Evolutionary conservation across 768 basidiomycete species (phyloP).

Genomic region (Trametes sanguinea): DNA sequence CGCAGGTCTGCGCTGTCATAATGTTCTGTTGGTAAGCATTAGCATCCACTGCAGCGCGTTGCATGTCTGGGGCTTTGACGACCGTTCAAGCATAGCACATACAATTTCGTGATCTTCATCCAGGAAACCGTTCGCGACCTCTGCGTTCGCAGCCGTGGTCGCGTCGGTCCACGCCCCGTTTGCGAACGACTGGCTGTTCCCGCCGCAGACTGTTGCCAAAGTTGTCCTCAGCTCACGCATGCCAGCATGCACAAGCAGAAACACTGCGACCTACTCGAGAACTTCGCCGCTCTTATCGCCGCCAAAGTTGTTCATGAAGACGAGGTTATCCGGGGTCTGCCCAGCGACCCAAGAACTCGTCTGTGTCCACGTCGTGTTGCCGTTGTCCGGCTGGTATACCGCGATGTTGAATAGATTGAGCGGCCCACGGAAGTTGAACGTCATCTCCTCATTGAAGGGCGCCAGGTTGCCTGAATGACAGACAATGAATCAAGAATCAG

Average conservation of each 20-base stretch:
- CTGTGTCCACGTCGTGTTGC: constrained; percentile 27
- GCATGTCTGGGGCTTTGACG: too few species aligned
- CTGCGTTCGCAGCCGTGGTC: constrained; percentile 29
- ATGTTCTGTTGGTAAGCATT: constrained; percentile 25
- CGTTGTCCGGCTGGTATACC: constrained; percentile 32
- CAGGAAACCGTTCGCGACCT: constrained; percentile 24
- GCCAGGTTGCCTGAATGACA: constrained; percentile 26
- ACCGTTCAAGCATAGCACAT: background rate
- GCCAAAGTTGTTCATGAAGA: constrained; percentile 36
- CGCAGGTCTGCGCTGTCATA: constrained; percentile 30
- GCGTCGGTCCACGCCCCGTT: constrained; percentile 29
- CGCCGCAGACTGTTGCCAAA: constrained; percentile 28
- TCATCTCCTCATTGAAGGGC: constrained; percentile 34
- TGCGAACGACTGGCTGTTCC: constrained; percentile 34
- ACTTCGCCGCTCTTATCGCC: constrained; percentile 29
- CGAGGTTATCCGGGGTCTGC: constrained; percentile 27
- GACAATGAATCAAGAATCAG: background rate
- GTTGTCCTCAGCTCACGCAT: too few species aligned
- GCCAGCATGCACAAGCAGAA: background rate
- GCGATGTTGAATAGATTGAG: constrained; percentile 32
- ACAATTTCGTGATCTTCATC: constrained; percentile 17
- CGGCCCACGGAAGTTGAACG: constrained; percentile 32
- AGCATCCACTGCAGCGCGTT: too few species aligned
- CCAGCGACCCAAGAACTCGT: constrained; percentile 28
- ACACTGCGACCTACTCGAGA: constrained; percentile 21